These are phyloP conservation scores for Hippophae gyantsensis DNA, from an alignment of 306 rosid genomes.

Conservation along the genomic window DNA sequence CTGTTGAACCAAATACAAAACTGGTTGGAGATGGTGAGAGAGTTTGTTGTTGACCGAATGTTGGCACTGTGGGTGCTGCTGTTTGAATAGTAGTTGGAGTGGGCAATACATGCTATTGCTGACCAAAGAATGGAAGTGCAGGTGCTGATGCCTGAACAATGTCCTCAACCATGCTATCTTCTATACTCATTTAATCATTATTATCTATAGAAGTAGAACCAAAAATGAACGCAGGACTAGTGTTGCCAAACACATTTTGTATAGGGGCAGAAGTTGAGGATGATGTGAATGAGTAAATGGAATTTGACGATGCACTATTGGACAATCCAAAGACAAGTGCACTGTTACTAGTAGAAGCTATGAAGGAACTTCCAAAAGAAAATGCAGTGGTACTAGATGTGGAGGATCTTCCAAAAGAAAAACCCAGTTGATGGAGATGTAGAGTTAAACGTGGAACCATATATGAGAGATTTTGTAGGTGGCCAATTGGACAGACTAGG, in stretches of 20 bases:
- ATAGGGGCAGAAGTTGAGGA: slow-evolving; percentile 31
- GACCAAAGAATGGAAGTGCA: slow-evolving; percentile 36
- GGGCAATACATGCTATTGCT: slow-evolving; percentile 20
- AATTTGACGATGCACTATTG: slow-evolving; percentile 34
- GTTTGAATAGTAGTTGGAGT: not conserved
- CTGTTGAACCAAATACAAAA: slow-evolving; percentile 47
- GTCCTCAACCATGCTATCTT: slow-evolving; percentile 94
- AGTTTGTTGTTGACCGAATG: too few species aligned
- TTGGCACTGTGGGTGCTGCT: too few species aligned
- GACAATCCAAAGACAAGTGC: slow-evolving; percentile 44
- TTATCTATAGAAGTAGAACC: slow-evolving; percentile 37
- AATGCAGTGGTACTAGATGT: not conserved
- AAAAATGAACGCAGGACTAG: slow-evolving; percentile 31
- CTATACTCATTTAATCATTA: slow-evolving; percentile 69
- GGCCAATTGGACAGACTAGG: slow-evolving; percentile 49
- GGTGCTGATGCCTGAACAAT: slow-evolving; percentile 39
- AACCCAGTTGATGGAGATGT: slow-evolving; percentile 26
- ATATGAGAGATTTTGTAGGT: slow-evolving; percentile 35
- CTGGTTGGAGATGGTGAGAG: slow-evolving; percentile 36
- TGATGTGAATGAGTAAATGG: slow-evolving; percentile 52
- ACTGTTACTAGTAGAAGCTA: slow-evolving; percentile 16
- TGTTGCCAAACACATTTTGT: slow-evolving; percentile 52
- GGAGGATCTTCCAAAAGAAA: slow-evolving; percentile 14
- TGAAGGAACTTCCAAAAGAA: too few species aligned
- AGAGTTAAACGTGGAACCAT: slow-evolving; percentile 31